A percentile compares a stretch with the other conserved stretches of the same genome.
phyloP scores from a whole-genome alignment of 1,284 basidiomycete genomes.

The Boletus hoseneyae region DNA sequence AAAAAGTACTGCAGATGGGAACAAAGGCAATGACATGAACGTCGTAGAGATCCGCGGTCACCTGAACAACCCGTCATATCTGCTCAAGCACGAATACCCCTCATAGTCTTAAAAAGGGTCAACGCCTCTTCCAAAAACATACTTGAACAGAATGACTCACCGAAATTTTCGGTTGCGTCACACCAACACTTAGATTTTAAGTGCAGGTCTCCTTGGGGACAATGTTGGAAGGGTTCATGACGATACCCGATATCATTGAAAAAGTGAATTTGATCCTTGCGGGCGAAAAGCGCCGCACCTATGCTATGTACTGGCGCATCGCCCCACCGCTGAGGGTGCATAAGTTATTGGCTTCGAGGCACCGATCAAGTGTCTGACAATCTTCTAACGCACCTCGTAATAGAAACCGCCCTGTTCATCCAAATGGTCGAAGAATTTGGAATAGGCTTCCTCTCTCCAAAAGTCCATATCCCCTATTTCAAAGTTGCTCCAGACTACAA shows the following conservation, averaged over 20 bases:
- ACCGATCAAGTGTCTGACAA: neutral
- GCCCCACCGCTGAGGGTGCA: constrained; percentile 65
- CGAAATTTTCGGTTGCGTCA: constrained; percentile 59
- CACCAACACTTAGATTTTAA: constrained; percentile 68
- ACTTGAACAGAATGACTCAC: constrained; percentile 33
- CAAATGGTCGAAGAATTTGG: constrained; percentile 82
- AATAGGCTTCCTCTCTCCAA: constrained; percentile 81
- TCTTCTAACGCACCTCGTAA: constrained; percentile 57
- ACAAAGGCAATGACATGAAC: constrained; percentile 4
- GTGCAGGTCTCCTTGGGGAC: constrained; percentile 61
- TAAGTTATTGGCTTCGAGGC: neutral
- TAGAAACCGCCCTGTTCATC: constrained; percentile 90
- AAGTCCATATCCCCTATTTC: constrained; percentile 85
- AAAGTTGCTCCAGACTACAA: constrained; percentile 84
- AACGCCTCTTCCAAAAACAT: neutral
- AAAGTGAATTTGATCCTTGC: constrained; percentile 81
- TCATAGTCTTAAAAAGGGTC: constrained; percentile 54
- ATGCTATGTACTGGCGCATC: constrained; percentile 91
- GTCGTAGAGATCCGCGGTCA: constrained; percentile 6
- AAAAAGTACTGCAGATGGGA: neutral
- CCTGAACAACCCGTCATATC: constrained; percentile 62
- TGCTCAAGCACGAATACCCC: constrained; percentile 76
- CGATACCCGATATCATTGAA: constrained; percentile 65
- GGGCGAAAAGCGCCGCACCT: constrained; percentile 78
- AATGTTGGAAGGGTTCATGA: constrained; percentile 81